These are phyloP conservation scores for Colletotrichum aenigma DNA, from an alignment of 2,329 filamentous ascomycete species.

Conservation along the genomic window DNA sequence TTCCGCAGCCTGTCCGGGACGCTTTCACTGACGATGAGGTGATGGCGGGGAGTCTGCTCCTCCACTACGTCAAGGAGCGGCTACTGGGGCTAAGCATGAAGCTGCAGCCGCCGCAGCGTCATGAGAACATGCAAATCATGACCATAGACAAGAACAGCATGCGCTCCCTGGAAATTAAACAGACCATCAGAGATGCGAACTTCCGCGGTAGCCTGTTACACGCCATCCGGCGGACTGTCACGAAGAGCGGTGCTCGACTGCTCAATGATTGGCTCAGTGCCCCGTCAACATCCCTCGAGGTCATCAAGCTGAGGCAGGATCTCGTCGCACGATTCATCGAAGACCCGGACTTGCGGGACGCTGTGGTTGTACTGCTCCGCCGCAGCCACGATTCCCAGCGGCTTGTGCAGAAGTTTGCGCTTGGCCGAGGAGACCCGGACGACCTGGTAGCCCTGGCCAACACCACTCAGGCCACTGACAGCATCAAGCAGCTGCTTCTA, in stretches of 20 bases:
- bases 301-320: conserved; percentile 81
- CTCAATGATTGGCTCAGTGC: conserved; percentile 86
- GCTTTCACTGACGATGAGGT: conserved; percentile 74
- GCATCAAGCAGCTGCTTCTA: conserved; percentile 59
- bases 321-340: conserved; percentile 78
- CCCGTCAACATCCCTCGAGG: conserved; percentile 83
- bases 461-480: conserved; percentile 77
- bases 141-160: conserved; percentile 91
- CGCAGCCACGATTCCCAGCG: conserved; percentile 86
- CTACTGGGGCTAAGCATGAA: conserved; percentile 80
- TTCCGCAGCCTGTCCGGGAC: conserved; percentile 55
- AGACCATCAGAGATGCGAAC: conserved; percentile 80
- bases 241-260: conserved; percentile 86
- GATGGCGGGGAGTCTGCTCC: conserved; percentile 76
- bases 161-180: conserved; percentile 85
- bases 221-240: conserved; percentile 87
- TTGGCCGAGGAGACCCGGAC: conserved; percentile 90
- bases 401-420: conserved; percentile 90
- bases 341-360: conserved; percentile 71
- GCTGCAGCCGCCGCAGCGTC: conserved; percentile 80
- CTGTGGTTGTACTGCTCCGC: conserved; percentile 70
- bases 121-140: conserved; percentile 80
- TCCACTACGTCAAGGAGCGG: conserved; percentile 83
- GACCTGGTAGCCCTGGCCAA: conserved; percentile 84
- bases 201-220: conserved; percentile 87